A percentile compares a stretch with the other conserved stretches of the same genome.
Evolutionary conservation across 331 rosid species (phyloP).

Genomic region (Phaseolus coccineus): DNA sequence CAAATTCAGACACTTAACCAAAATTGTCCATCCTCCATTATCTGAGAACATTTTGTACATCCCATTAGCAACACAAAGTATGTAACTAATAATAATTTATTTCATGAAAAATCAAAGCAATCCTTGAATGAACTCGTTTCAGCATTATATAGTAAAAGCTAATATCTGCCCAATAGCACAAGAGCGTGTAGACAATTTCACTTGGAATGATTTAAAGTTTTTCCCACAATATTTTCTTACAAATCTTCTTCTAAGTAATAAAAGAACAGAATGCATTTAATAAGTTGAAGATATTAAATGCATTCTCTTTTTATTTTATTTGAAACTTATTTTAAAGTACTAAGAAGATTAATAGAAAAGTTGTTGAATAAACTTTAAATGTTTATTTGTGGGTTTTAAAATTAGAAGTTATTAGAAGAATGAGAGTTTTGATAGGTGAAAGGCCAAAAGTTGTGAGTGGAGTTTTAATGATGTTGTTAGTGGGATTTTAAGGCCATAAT

Average conservation of each 20-base stretch:
- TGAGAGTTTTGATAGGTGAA: no score
- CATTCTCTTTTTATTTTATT: not conserved
- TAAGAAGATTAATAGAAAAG: not conserved
- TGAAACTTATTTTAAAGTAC: not conserved
- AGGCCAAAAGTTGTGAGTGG: no score
- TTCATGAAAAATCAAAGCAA: not conserved
- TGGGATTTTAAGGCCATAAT: no score
- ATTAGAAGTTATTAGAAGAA: no score
- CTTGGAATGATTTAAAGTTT: not conserved
- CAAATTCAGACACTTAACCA: no score
- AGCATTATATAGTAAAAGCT: not conserved
- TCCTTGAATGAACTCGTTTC: not conserved
- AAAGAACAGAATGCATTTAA: not conserved
- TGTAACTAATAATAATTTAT: not conserved
- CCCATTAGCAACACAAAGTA: not conserved
- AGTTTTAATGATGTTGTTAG: no score
- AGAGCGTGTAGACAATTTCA: not conserved
- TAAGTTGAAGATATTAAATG: not conserved
- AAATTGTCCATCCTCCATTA: slow-evolving; percentile 40
- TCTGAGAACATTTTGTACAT: slow-evolving; percentile 50
- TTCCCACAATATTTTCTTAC: not conserved
- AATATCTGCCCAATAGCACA: not conserved
- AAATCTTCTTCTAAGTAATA: not conserved
- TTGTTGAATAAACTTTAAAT: no score
- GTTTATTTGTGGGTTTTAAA: no score